Base-by-base conservation (phyloP, 78 protist genomes). In the Monocercomonoides exilis region DNA sequence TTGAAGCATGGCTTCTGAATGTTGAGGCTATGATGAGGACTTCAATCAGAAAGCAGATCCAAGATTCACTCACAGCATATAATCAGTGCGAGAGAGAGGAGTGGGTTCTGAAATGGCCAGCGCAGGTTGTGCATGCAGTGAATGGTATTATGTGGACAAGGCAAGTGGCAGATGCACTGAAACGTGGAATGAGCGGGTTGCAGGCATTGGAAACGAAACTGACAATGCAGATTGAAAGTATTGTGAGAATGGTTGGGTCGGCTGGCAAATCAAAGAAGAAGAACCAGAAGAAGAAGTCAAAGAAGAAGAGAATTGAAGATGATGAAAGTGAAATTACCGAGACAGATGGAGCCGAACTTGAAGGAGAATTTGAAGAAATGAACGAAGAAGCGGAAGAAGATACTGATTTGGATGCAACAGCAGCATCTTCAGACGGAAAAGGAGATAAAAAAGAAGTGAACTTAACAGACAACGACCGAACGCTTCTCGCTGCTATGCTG, bases 1-100 rank as follows among this genome's bases (percentile, higher is more conserved):
- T 92, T 3, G 97, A 95, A 84, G 3, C 46, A 21, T 95, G 97
- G 97, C 90, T 95, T 46, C 33, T 33, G n/a, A 63, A 88, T 33
- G 90, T 92, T 1, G 93, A 92, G 84, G 46, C 43, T 2, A 34
- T 44, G 42, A 92, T 91, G 95, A 42, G 86, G 0, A 4, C 0
- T 4, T 79, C 93, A 1, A 81, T 94, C n/a, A 0, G 4, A 1
- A 38, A 64, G 70, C 77, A 34, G 0, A 81, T 89, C 5, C 3
- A 4, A 34, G 36, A 90, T 11, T 77, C 79, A 77, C 42, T 87
- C 44, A 38, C 77, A 29, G 41, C 41, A 21, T 88, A 81, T 46
- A 35, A 35, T 70, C 5, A 80, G 42, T 29, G 36, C 3, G 41
- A 87, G 2, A 84, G 97, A 3, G 86, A 81, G 6, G 41, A 91